A percentile compares a stretch with the other conserved stretches of the same genome.
phyloP scores from a whole-genome alignment of 2,329 filamentous ascomycete genomes.

The Fusarium redolens region DNA sequence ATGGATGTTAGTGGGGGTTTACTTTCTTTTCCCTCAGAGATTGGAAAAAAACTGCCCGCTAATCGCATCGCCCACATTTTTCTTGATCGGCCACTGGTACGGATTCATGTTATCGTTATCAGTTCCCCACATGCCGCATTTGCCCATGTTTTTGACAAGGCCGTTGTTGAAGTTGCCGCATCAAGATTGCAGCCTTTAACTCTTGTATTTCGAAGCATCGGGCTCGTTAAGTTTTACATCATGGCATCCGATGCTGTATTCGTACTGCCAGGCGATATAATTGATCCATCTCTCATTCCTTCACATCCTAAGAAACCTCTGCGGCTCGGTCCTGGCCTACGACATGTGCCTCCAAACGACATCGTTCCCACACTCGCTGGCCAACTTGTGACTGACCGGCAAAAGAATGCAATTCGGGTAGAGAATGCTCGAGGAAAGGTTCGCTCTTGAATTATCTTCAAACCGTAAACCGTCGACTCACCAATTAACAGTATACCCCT shows the following conservation, averaged over 20 bases:
- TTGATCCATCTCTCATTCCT: constrained; percentile 75
- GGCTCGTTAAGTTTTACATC: constrained; percentile 19
- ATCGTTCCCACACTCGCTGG: constrained; percentile 77
- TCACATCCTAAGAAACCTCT: constrained; percentile 76
- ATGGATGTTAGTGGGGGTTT: constrained; percentile 42
- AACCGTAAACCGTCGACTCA: background rate
- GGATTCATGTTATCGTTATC: constrained; percentile 37
- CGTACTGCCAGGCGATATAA: constrained; percentile 83
- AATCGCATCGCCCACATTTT: constrained; percentile 42
- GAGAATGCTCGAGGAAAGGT: constrained; percentile 78
- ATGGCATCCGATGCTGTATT: constrained; percentile 71
- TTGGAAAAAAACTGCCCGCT: constrained; percentile 42
- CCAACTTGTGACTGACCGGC: constrained; percentile 73
- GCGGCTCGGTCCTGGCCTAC: constrained; percentile 85
- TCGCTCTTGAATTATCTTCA: constrained; percentile 44
- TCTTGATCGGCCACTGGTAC: constrained; percentile 27
- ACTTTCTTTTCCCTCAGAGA: constrained; percentile 40
- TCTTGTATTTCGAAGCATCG: background rate
- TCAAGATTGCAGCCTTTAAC: constrained; percentile 7
- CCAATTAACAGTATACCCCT: constrained; percentile 74
- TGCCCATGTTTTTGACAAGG: constrained; percentile 26
- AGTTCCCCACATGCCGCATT: constrained; percentile 21
- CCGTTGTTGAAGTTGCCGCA: constrained; percentile 30
- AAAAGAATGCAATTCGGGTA: constrained; percentile 83
- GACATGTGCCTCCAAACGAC: constrained; percentile 80